These are phyloP conservation scores for Pestalotiopsis sp. DNA, from an alignment of 2,329 filamentous ascomycete genomes.

Conservation along the genomic window DNA sequence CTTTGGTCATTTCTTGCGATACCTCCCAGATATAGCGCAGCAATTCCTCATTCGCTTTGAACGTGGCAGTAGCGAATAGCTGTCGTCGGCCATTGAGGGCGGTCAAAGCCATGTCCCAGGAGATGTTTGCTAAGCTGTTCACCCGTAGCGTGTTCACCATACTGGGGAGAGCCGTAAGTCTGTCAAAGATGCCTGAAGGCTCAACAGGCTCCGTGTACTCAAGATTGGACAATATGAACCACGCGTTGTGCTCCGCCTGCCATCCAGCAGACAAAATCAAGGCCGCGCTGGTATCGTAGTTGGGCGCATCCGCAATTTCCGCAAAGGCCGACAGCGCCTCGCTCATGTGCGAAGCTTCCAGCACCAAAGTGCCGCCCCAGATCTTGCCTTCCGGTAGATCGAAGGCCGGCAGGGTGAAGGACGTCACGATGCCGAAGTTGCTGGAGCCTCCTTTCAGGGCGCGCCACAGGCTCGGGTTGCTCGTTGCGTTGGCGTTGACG, in stretches of 20 bases:
- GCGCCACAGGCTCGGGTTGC: constrained; percentile 54
- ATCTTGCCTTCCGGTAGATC: not conserved
- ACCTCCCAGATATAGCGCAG: not conserved
- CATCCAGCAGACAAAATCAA: not conserved
- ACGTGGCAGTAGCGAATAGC: not conserved
- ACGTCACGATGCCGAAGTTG: constrained; percentile 46
- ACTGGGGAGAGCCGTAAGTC: not conserved
- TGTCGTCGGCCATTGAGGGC: not conserved
- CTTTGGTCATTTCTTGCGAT: not conserved
- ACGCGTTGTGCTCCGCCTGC: not conserved
- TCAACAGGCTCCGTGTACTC: not conserved
- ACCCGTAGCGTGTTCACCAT: not conserved
- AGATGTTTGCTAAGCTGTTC: not conserved
- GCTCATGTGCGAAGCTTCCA: not conserved
- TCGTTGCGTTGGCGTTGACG: constrained; percentile 36
- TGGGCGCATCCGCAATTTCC: not conserved
- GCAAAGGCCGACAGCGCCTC: not conserved
- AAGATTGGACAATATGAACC: not conserved
- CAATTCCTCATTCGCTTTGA: not conserved
- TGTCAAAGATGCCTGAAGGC: not conserved
- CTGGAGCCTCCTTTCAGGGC: constrained; percentile 52
- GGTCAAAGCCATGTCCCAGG: not conserved
- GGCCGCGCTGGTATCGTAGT: not conserved
- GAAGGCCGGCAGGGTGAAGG: constrained; percentile 16
- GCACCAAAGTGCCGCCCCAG: not conserved